Evolutionary conservation across 2,329 filamentous ascomycete genomes (phyloP), one percentile per base, ranked within the genome.

Genomic region (Orbilia javanica): DNA sequence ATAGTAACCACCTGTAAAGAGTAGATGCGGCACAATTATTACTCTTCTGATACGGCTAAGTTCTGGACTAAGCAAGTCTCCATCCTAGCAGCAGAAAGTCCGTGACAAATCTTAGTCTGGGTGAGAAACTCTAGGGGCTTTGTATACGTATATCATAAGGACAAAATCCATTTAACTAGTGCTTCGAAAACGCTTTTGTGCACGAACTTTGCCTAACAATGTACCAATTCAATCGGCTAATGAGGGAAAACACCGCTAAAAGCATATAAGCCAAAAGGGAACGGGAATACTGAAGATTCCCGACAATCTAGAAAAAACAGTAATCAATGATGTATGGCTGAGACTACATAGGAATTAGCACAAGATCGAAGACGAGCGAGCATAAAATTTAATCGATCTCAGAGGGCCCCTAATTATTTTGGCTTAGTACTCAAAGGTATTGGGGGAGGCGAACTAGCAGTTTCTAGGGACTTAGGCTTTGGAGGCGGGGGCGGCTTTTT

Each of bases 401-500:
- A 4, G 27, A 18, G 1, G 29, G 27, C n/a, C 18, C 22, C 20
- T 10, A 20, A 29, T 50, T 46, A 78, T 64, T 53, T 78, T 15
- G 75, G 75, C 22, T 79, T 79, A 27, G 68, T 68, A 11, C 57
- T 53, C 25, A 72, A 50, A 15, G 75, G 75, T 44, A 79, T 69
- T 15, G 75, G 75, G 0, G 55, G 55, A 6, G 73, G 66, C 4
- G 42, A n/a, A 20, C 15, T 44, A 6, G 44, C 13, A 6, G 15
- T 27, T 48, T 73, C 75, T 13, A 65, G 22, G 46, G 62, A 34
- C 29, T 52, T 64, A 25, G 75, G 64, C 44, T 81, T 81, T 1
- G 71, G 80, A 27, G 80, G 80, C 18, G 80, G 80, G 11, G 80
- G 80, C 2, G 80, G 81, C 18, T 76, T 80, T 57, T 79, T 81